Evolutionary conservation across 352 stramenopile species (phyloP).

Genomic region (Phytopythium mirpurense): DNA sequence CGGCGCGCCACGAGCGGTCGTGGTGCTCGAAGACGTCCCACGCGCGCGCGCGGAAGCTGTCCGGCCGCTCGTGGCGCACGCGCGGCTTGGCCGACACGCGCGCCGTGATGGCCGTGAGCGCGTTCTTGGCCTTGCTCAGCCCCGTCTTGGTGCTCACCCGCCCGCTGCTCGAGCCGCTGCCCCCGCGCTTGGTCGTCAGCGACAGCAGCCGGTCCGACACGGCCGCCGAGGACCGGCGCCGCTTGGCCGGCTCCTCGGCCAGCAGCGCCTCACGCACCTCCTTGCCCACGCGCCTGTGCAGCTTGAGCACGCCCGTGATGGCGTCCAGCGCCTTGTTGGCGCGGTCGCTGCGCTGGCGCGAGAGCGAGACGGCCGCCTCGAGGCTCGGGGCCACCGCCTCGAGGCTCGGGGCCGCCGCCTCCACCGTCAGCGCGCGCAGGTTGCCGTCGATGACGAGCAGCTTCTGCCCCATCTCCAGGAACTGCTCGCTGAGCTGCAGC

Average conservation of each 20-base stretch:
- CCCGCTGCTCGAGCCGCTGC: not conserved
- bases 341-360: constrained; percentile 27
- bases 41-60: constrained; percentile 23
- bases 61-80: constrained; percentile 14
- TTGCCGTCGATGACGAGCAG: constrained; percentile 14
- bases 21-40: constrained; percentile 50
- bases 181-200: not conserved
- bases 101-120: constrained; percentile 13
- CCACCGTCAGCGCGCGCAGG: constrained; percentile 14
- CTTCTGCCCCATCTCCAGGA: constrained; percentile 27
- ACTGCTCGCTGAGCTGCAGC: constrained; percentile 28
- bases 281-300: constrained; percentile 31
- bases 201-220: constrained; percentile 1
- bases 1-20: constrained; percentile 18
- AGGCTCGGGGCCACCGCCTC: constrained; percentile 15
- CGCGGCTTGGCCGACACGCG: constrained; percentile 17
- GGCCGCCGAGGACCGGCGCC: not conserved
- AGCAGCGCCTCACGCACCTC: constrained; percentile 19
- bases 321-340: constrained; percentile 24
- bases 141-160: constrained; percentile 1
- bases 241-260: not conserved
- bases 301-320: constrained; percentile 27
- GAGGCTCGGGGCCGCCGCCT: not conserved
- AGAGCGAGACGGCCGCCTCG: no score
- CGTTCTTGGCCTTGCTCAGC: constrained; percentile 20